Conservation (phyloP, 441 rosid species). For the Erysimum pusillum region DNA sequence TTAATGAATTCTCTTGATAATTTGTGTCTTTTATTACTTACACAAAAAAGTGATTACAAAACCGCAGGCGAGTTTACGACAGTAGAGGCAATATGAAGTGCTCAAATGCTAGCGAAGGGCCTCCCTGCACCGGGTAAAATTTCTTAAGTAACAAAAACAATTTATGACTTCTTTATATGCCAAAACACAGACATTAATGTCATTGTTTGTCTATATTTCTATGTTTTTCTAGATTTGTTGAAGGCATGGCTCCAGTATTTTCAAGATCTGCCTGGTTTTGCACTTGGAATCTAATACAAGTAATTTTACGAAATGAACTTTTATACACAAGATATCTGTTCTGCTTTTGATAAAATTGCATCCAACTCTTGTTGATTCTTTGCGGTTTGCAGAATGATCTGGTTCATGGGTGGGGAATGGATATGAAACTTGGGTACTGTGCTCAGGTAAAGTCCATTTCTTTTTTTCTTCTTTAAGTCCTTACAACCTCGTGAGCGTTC, state of each 20-base stretch:
- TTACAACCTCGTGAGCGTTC: neutral
- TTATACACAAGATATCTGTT: neutral
- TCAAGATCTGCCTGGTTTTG: conserved; percentile 98
- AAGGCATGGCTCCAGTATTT: conserved; percentile 99
- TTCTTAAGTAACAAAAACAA: neutral
- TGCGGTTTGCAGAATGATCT: conserved; percentile 75
- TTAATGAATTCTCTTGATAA: conserved; percentile 2
- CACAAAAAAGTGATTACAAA: conserved; percentile 22
- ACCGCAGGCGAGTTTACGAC: conserved; percentile 82
- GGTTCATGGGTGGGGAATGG: conserved; percentile 98
- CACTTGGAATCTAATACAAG: conserved; percentile 99
- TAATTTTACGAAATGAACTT: conserved; percentile 29
- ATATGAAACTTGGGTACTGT: conserved; percentile 95
- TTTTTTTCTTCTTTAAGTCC: neutral
- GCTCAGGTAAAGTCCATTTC: conserved; percentile 67
- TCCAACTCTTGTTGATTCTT: conserved; percentile 1
- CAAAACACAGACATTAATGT: neutral
- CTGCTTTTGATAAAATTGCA: neutral
- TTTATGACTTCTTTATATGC: neutral
- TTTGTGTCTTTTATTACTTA: conserved; percentile 30
- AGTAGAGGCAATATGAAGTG: conserved; percentile 79
- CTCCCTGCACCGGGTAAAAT: conserved; percentile 94
- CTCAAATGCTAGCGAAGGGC: conserved; percentile 78
- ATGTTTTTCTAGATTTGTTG: conserved; percentile 76
- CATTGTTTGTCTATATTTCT: neutral